A percentile compares a stretch with the other conserved stretches of the same genome.
These are phyloP conservation scores for Croton laevigatus DNA, from an alignment of 441 rosid species.

Conservation along the genomic window DNA sequence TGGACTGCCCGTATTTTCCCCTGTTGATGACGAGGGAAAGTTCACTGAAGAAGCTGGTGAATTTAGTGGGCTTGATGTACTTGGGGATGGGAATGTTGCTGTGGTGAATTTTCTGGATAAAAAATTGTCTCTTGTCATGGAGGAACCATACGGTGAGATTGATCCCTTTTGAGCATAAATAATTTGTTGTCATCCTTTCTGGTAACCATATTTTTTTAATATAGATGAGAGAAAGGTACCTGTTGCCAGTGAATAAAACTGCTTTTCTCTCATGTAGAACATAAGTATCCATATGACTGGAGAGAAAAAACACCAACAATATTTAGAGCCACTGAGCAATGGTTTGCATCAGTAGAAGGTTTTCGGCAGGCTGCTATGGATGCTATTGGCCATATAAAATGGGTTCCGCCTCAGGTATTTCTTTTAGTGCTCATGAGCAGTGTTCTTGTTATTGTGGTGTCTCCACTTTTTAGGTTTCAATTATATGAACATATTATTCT, in stretches of 20 bases:
- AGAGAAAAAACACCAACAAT: constrained; percentile 94
- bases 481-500: constrained; percentile 11
- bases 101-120: constrained; percentile 79
- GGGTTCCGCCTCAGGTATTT: constrained; percentile 94
- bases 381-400: constrained; percentile 76
- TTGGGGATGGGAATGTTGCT: constrained; percentile 86
- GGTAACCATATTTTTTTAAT: not conserved
- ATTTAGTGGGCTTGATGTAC: constrained; percentile 91
- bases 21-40: constrained; percentile 88
- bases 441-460: not conserved
- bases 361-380: constrained; percentile 79
- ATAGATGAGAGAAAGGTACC: constrained; percentile 13
- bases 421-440: constrained; percentile 21
- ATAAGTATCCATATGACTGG: constrained; percentile 99
- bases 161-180: constrained; percentile 1
- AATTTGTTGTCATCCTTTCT: not conserved
- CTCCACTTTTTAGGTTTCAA: constrained; percentile 6
- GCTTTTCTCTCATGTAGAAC: constrained; percentile 48
- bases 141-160: constrained; percentile 82
- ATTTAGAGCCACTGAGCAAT: constrained; percentile 98
- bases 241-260: constrained; percentile 17
- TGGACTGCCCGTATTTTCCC: constrained; percentile 80
- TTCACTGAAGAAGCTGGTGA: constrained; percentile 91
- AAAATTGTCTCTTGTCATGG: constrained; percentile 68
- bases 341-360: constrained; percentile 99